Percentiles rank a stretch among this genome's conserved stretches.
These are phyloP conservation scores for Acacia acuminata DNA, from an alignment of 306 rosid genomes.

Conservation along the genomic window DNA sequence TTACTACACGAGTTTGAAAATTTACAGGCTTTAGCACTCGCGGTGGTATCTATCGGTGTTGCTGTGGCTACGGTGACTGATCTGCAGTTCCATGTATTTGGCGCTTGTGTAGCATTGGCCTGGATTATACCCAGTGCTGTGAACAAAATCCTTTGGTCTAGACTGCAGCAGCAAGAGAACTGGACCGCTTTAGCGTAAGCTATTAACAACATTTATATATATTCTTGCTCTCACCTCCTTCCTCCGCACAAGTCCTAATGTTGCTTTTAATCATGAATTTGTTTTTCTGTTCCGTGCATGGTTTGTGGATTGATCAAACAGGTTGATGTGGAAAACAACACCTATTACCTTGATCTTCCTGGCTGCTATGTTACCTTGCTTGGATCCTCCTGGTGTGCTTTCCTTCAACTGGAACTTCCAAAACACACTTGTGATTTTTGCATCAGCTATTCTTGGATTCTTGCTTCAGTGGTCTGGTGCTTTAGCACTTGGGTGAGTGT, in stretches of 20 bases:
- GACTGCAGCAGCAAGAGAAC: conserved; percentile 82
- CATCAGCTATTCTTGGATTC: conserved; percentile 83
- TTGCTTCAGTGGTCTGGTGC: conserved; percentile 97
- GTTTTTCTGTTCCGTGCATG: conserved; percentile 9
- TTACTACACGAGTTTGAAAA: conserved; percentile 19
- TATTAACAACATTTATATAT: conserved; percentile 1
- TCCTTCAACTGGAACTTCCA: conserved; percentile 66
- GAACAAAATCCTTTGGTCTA: conserved; percentile 87
- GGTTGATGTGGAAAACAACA: conserved; percentile 95
- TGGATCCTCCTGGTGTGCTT: conserved; percentile 78
- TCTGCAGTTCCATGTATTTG: conserved; percentile 76
- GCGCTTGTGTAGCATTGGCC: conserved; percentile 77
- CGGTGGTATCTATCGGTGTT: conserved; percentile 75
- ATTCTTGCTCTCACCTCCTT: neutral
- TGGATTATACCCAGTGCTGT: conserved; percentile 88
- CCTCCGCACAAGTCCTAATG: neutral
- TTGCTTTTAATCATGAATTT: neutral
- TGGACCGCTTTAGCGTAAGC: conserved; percentile 89
- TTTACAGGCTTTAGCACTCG: conserved; percentile 70
- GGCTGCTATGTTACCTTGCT: conserved; percentile 66
- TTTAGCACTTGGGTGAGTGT: conserved; percentile 79
- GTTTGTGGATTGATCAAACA: conserved; percentile 41
- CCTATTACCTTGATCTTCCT: conserved; percentile 75
- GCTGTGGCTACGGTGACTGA: conserved; percentile 85
- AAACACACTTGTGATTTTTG: conserved; percentile 59